Evolutionary conservation across 1,284 basidiomycete species (phyloP), one percentile per base, ranked within the genome.

Genomic region (Meira nashicola): DNA sequence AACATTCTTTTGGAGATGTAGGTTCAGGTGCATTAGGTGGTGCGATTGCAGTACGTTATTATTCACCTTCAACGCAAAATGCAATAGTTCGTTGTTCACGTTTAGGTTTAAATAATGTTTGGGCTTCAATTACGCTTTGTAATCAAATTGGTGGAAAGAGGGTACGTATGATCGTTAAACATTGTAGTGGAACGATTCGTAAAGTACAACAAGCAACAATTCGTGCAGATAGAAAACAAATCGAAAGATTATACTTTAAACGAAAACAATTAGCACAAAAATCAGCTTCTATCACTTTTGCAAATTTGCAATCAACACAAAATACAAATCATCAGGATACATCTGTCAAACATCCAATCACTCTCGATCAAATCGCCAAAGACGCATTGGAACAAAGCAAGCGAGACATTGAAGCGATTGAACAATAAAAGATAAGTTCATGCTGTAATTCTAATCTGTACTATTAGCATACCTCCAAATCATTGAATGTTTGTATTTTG

Each of bases 161-260:
- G 19, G 50, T 53, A 12, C 17, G 50, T n/a, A 37, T 53, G 37
- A 25, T 53, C n/a, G 28, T 28, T 38, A 14, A 17, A 19, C 50
- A 53, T 53, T 39, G 37, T 25, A 25, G 50, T 41, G 50, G 50
- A n/a, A 53, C 50, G 11, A 53, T 53, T 41, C 50, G 50, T 19
- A 53, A 53, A 25, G 50, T 53, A 2, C 50, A 53, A 33, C 21
- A 53, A 23, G 50, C 50, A 12, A 33, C 50, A 5, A 41, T 53
- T 8, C 50, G 50, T 19, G 19, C 37, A 14, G 28, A 53, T 39
- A 2, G 37, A 15, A n/a, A 25, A 41, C 17, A 33, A 25, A 53
- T 53, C 28, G 28, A 53, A 23, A 4, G 17, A 21, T 23, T 48
- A 15, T 9, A 48, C 21, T 23, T n/a, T 5, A 23, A 48, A 48